A percentile compares a stretch with the other conserved stretches of the same genome.
phyloP scores from a whole-genome alignment of 805 yeast species.

The Tetrapisispora nanseiensis region DNA sequence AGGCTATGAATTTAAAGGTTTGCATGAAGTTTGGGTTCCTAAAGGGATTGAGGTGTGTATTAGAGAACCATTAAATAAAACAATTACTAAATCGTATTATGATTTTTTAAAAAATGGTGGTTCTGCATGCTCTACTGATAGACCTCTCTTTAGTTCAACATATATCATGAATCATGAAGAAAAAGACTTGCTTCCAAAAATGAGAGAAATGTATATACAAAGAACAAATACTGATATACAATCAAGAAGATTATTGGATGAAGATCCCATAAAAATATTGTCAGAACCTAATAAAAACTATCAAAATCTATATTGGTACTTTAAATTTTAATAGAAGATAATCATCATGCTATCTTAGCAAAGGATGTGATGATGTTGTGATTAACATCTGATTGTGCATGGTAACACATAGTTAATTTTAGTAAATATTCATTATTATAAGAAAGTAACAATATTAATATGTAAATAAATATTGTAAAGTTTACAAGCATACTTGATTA shows the following conservation, averaged over 20 bases:
- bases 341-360: too few species aligned
- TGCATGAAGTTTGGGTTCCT: constrained; percentile 47
- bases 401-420: too few species aligned
- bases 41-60: constrained; percentile 43
- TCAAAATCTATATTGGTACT: constrained; percentile 26
- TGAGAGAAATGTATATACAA: constrained; percentile 21
- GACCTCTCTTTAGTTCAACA: constrained; percentile 21
- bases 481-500: too few species aligned
- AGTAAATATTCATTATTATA: too few species aligned
- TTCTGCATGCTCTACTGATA: constrained; percentile 17
- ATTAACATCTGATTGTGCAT: too few species aligned
- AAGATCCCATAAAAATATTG: constrained; percentile 15
- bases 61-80: constrained; percentile 39
- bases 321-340: constrained; percentile 15
- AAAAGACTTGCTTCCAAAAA: constrained; percentile 12
- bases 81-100: constrained; percentile 18
- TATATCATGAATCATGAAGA: constrained; percentile 22
- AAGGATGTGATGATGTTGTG: too few species aligned
- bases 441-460: too few species aligned
- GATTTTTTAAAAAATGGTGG: constrained; percentile 32
- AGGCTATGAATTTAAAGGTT: constrained; percentile 23
- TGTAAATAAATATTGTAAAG: too few species aligned
- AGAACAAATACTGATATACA: constrained; percentile 18
- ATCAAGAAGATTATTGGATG: constrained; percentile 12
- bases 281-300: constrained; percentile 9